Percentiles rank a stretch among this genome's conserved stretches.
phyloP scores from a whole-genome alignment of 495 filamentous ascomycete species.

The Podospora appendiculata region DNA sequence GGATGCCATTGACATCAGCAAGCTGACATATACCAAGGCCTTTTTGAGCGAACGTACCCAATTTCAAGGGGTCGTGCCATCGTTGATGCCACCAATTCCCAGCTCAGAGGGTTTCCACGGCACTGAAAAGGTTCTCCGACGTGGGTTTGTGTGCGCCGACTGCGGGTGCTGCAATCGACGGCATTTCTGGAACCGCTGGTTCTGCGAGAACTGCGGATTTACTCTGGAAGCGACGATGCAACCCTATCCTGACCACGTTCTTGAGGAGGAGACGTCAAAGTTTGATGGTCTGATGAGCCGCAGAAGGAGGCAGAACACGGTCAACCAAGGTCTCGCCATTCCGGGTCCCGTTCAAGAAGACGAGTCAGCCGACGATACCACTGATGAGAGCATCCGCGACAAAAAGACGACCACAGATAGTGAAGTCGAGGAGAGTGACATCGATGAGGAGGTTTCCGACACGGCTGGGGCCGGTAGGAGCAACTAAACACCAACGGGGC shows the following conservation, averaged over 20 bases:
- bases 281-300: background rate
- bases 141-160: constrained; percentile 64
- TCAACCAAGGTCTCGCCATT: background rate
- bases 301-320: background rate
- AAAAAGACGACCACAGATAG: background rate
- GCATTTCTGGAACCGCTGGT: constrained; percentile 56
- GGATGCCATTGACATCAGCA: constrained; percentile 11
- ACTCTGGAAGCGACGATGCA: constrained; percentile 27
- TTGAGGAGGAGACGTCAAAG: constrained; percentile 6
- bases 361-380: background rate
- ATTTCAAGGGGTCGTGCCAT: constrained; percentile 6
- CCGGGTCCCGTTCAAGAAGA: background rate
- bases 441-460: too few species aligned
- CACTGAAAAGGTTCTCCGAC: constrained; percentile 26
- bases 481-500: too few species aligned
- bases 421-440: too few species aligned
- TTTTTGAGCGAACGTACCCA: constrained; percentile 46
- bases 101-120: constrained; percentile 12
- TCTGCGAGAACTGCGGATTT: constrained; percentile 61
- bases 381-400: background rate
- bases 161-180: constrained; percentile 60
- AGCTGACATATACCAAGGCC: constrained; percentile 45
- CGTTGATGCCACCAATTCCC: constrained; percentile 30
- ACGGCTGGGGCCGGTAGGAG: too few species aligned
- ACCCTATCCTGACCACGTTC: constrained; percentile 17